A percentile compares a stretch with the other conserved stretches of the same genome.
phyloP scores from a whole-genome alignment of 768 basidiomycete species.

The Boletus tomentosulus region DNA sequence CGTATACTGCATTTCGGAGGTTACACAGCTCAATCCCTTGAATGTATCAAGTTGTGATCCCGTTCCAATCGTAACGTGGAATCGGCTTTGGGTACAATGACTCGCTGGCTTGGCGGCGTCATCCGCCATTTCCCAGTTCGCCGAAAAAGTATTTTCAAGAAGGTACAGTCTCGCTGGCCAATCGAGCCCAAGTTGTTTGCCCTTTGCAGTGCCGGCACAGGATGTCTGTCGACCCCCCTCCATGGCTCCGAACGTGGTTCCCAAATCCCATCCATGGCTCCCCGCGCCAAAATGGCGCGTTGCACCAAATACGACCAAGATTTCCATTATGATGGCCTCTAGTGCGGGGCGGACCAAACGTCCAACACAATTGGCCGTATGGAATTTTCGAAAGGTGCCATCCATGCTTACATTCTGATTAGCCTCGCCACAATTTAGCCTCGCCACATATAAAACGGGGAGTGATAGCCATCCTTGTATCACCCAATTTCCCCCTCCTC shows the following conservation, averaged over 20 bases:
- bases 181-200: background rate
- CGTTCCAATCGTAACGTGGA: background rate
- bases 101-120: background rate
- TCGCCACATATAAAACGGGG: conserved; percentile 8
- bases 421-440: background rate
- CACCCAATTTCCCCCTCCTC: conserved; percentile 4
- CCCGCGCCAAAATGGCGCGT: background rate
- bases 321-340: background rate
- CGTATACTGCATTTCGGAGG: background rate
- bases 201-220: background rate
- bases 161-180: background rate
- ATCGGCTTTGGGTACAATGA: background rate
- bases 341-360: conserved; percentile 1
- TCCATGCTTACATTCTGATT: background rate
- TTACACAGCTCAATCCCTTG: background rate
- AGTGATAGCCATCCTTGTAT: conserved; percentile 2
- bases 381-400: background rate
- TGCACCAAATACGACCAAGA: background rate
- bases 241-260: background rate
- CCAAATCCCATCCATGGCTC: background rate
- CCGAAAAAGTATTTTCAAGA: background rate
- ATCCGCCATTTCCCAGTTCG: background rate
- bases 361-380: background rate
- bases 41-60: background rate
- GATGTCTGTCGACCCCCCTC: background rate